Percentiles rank a stretch among this genome's conserved stretches.
These are phyloP conservation scores for Rhododendron vialii DNA, from an alignment of 148 eudicot genomes.

Conservation along the genomic window DNA sequence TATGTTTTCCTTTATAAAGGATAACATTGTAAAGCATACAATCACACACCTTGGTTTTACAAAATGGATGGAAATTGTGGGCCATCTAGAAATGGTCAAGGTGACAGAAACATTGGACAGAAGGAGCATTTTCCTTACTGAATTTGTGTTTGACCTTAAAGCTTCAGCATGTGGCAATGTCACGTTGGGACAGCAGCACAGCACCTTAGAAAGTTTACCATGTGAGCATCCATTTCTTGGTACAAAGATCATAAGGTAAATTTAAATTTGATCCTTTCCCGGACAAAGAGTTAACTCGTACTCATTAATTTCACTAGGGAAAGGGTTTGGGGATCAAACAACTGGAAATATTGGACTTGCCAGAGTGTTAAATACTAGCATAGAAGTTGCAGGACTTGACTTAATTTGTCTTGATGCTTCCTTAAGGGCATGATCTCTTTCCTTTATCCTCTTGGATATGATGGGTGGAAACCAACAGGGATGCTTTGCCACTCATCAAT, in stretches of 20 bases:
- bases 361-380: background rate
- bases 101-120: background rate
- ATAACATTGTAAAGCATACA: background rate
- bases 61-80: background rate
- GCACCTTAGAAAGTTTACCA: background rate
- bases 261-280: background rate
- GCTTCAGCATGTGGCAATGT: background rate
- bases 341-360: background rate
- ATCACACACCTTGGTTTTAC: background rate
- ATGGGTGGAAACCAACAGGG: background rate
- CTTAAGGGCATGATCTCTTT: constrained; percentile 2
- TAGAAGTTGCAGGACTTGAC: background rate
- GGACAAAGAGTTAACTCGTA: background rate
- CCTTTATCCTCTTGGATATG: background rate
- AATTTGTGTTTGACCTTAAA: background rate
- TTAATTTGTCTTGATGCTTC: background rate
- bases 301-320: background rate
- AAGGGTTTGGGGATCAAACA: background rate
- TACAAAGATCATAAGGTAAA: background rate
- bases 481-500: background rate
- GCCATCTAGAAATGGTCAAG: background rate
- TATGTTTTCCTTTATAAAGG: background rate
- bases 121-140: background rate
- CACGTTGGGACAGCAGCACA: background rate
- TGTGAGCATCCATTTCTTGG: background rate